Conservation (phyloP, 2,329 filamentous ascomycete species). For the Xylariaceae sp. region DNA sequence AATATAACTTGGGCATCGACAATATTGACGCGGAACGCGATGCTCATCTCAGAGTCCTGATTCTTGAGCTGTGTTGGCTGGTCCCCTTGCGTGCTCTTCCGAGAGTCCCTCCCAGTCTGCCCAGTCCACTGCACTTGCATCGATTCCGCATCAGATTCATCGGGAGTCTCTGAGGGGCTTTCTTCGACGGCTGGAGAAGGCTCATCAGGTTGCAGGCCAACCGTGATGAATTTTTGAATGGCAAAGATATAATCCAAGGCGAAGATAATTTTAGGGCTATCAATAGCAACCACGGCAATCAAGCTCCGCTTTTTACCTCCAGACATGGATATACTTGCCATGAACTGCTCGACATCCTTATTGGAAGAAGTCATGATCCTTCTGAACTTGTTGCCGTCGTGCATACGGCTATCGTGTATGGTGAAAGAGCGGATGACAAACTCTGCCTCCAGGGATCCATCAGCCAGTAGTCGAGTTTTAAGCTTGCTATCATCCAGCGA, state of each 20-base stretch:
- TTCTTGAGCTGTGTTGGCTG: constrained; percentile 24
- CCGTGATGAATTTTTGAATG: constrained; percentile 78
- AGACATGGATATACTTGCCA: constrained; percentile 94
- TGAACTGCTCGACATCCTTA: constrained; percentile 93
- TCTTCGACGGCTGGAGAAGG: constrained; percentile 53
- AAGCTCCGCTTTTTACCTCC: constrained; percentile 79
- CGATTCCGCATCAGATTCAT: constrained; percentile 63
- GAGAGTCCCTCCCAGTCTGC: constrained; percentile 39
- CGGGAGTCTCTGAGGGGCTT: constrained; percentile 58
- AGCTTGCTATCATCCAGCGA: constrained; percentile 90
- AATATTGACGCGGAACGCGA: constrained; percentile 89
- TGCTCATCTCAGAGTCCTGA: constrained; percentile 60
- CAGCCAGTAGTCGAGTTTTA: constrained; percentile 90
- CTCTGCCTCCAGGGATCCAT: constrained; percentile 89
- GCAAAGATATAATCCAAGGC: constrained; percentile 95
- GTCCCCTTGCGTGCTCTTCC: constrained; percentile 29
- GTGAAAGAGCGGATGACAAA: constrained; percentile 93
- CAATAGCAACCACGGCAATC: constrained; percentile 89
- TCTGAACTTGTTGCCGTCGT: constrained; percentile 91
- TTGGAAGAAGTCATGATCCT: constrained; percentile 98
- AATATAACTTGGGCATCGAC: constrained; percentile 96
- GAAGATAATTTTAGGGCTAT: constrained; percentile 93
- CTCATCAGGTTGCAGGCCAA: constrained; percentile 70
- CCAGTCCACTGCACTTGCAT: constrained; percentile 51
- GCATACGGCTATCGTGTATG: constrained; percentile 86